Percentiles rank a stretch among this genome's conserved stretches.
Evolutionary conservation across 2,329 filamentous ascomycete genomes (phyloP).

Genomic region (Talaromyces sp.): DNA sequence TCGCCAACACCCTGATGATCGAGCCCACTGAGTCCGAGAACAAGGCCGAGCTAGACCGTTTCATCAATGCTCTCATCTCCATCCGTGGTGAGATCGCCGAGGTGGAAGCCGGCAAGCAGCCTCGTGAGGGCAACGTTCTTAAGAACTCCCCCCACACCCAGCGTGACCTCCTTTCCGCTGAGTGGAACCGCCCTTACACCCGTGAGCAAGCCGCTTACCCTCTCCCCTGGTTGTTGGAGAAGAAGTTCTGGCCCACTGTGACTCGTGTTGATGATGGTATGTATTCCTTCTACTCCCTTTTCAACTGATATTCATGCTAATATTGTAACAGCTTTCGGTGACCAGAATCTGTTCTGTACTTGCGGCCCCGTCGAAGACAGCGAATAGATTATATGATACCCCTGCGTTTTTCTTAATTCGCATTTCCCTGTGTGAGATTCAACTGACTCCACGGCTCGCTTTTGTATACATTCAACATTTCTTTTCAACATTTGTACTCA

Average conservation of each 20-base stretch:
- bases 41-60: conserved; percentile 89
- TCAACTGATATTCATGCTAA: conserved; percentile 26
- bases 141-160: conserved; percentile 88
- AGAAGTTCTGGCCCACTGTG: conserved; percentile 96
- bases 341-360: conserved; percentile 92
- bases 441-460: conserved; percentile 12
- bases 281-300: conserved; percentile 45
- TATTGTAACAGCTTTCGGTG: conserved; percentile 70
- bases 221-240: conserved; percentile 78
- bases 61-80: conserved; percentile 84
- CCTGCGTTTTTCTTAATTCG: conserved; percentile 20
- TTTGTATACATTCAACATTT: conserved; percentile 38
- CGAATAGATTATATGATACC: conserved; percentile 45
- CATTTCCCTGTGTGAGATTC: conserved; percentile 6
- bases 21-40: conserved; percentile 94
- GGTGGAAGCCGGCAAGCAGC: conserved; percentile 76
- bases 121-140: conserved; percentile 77
- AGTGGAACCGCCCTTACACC: conserved; percentile 83
- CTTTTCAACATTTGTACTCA: conserved; percentile 9
- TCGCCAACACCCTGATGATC: conserved; percentile 95
- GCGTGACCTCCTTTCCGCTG: conserved; percentile 72
- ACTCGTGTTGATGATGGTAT: conserved; percentile 84
- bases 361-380: conserved; percentile 77
- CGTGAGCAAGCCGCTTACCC: conserved; percentile 87
- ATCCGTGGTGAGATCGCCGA: conserved; percentile 84